Evolutionary conservation across 306 rosid genomes (phyloP), one percentile per base, ranked within the genome.

Genomic region (Rosa rugosa): DNA sequence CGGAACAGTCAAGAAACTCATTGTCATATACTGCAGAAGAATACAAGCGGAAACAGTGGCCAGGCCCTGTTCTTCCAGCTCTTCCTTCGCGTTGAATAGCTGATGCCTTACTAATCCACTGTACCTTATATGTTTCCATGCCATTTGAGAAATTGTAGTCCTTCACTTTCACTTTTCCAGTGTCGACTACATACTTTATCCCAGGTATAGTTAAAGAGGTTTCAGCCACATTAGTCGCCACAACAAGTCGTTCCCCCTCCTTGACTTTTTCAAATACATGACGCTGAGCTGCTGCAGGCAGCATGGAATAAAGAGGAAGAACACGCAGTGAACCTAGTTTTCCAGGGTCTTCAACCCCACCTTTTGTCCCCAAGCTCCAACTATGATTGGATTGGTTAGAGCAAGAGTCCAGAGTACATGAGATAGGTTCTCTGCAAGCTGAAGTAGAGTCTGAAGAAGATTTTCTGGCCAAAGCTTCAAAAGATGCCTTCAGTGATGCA

Each of bases 91-190:
- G 97, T 80, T 94, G 97, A 77, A 92, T 86, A 25, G 97, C 93
- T 10, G 97, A 94, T 71, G 98, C 98, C 92, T 94, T 92, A 53
- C 98, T 94, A 83, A 91, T 89, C 97, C 97, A 94, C 79, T 94
- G 96, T 64, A 94, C 68, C 74, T 88, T 89, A 65, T 92, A 94
- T 3, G 90, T 79, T 88, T 89, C 97, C 88, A 92, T 89, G 74
- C 98, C 98, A 81, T 83, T 94, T 79, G 87, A 75, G 22, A 91
- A 72, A 81, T 90, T 85, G 72, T 92, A 94, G 38, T 80, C 86
- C 83, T 94, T 94, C 75, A 90, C 94, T 77, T 92, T 94, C 86
- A 92, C 97, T 81, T 93, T 92, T 72, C 98, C 98, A 10, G 98
- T 90, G 76, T 94, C 97, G 69, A 92, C 97, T 56, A 92, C 97